Base-by-base conservation (phyloP, 139 green algal genomes). In the Ostreobium quekettii region DNA sequence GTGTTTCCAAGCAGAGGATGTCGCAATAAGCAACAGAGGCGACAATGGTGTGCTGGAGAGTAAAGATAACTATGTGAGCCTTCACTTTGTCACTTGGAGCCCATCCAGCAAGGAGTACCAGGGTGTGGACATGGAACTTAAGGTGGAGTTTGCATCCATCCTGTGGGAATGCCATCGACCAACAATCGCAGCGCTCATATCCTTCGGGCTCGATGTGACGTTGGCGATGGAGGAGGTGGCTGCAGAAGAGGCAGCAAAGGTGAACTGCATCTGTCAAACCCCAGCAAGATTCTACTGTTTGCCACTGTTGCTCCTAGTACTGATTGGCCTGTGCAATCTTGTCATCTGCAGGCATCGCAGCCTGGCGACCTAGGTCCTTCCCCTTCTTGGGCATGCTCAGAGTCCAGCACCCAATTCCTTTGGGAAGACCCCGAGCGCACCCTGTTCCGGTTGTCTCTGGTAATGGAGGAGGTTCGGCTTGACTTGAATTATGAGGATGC, bases 181-280 rank as follows among this genome's bases (percentile, higher is more conserved):
- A 56, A 97, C 90, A 0, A 71, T 97, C 5, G 90, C 82, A 0
- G 87, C 92, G 0, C 70, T 97, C 35, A 97, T 97, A 73, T 78
- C 74, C 3, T 71, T 95, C 26, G 88, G 85, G 0, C 28, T 60
- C 2, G 91, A 97, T 74, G 57, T 97, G 36, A 76, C 64, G 19
- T 38, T 36, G 24, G 53, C 46, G 19, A 29, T 0, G 47, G n/a
- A n/a, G n/a, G n/a, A n/a, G n/a, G 2, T 8, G 30, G 49, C n/a
- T 1, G 37, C 47, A 19, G 64, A 36, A 4, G 59, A 36, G 33
- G 67, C 36, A 11, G 60, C 59, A 19, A 66, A 47, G 29, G 7
- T 66, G 59, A 66, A 35, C 32, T 47, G 32, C 30, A 66, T 66
- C 5, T 7, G 7, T 5, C 24, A 66, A 31, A n/a, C n/a, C n/a